These are phyloP conservation scores for Botrytis squamosa DNA, from an alignment of 2,329 filamentous ascomycete species.

Conservation along the genomic window DNA sequence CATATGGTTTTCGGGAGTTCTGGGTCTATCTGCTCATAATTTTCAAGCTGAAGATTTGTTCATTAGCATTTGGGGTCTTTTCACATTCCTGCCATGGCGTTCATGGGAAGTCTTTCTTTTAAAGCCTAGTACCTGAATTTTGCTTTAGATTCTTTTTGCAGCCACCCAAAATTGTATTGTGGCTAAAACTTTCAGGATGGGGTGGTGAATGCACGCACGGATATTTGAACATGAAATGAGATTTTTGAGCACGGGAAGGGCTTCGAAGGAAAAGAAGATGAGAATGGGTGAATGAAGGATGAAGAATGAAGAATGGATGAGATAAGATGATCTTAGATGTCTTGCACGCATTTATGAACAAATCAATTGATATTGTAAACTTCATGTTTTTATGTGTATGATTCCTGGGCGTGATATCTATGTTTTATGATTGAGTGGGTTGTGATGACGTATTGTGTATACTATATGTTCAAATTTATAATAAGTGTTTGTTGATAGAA, in stretches of 20 bases:
- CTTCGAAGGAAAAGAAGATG: background rate
- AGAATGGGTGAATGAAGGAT: slow-evolving; percentile 10
- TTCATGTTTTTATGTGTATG: background rate
- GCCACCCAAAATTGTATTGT: slow-evolving; percentile 26
- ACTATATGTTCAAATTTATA: background rate
- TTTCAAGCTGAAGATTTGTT: slow-evolving; percentile 21
- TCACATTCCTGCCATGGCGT: slow-evolving; percentile 14
- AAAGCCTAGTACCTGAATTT: slow-evolving; percentile 4
- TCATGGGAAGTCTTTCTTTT: slow-evolving; percentile 18
- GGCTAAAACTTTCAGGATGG: slow-evolving; percentile 21
- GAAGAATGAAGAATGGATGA: slow-evolving; percentile 5
- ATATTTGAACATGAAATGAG: slow-evolving; percentile 5
- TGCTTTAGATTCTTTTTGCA: slow-evolving; percentile 19
- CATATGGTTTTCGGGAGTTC: slow-evolving; percentile 22
- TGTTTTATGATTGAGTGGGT: background rate
- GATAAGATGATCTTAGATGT: slow-evolving; percentile 22
- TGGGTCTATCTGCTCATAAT: slow-evolving; percentile 17
- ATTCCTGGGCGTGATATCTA: background rate
- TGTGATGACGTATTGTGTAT: background rate
- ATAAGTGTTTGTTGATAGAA: background rate
- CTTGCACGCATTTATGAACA: slow-evolving; percentile 24
- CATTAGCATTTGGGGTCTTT: slow-evolving; percentile 23
- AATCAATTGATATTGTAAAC: slow-evolving; percentile 17
- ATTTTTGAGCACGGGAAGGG: slow-evolving; percentile 13
- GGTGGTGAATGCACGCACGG: slow-evolving; percentile 1